Percentiles rank a stretch among this genome's conserved stretches.
These are phyloP conservation scores for Eimeria mitis DNA, from an alignment of 169 alveolate species.

Conservation along the genomic window DNA sequence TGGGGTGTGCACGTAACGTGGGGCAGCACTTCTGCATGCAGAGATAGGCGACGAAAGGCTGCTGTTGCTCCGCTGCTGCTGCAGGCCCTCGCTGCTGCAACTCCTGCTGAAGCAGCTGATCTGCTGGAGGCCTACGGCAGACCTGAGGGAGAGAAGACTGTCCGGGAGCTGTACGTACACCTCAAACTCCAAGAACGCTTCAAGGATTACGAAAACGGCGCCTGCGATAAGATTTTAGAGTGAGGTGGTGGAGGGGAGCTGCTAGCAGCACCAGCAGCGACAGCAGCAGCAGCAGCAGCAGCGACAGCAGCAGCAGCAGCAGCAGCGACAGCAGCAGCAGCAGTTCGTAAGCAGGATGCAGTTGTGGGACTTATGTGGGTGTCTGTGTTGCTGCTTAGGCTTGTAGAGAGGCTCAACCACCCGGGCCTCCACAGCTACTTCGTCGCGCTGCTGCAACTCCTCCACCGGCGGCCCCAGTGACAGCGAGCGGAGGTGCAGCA, in stretches of 20 bases:
- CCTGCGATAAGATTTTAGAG: slow-evolving; percentile 10
- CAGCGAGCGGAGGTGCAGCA: neutral
- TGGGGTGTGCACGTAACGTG: neutral
- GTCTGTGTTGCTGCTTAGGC: neutral
- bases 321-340: neutral
- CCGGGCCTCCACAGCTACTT: slow-evolving; percentile 44
- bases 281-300: neutral
- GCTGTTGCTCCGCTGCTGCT: neutral
- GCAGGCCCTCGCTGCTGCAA: slow-evolving; percentile 72
- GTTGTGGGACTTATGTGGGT: neutral
- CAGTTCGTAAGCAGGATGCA: neutral
- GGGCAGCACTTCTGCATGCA: neutral
- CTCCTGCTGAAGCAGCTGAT: slow-evolving; percentile 37
- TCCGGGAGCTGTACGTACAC: slow-evolving; percentile 56
- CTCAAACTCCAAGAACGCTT: slow-evolving; percentile 5
- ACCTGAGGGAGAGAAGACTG: slow-evolving; percentile 34
- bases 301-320: neutral
- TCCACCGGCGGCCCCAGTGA: slow-evolving; percentile 48
- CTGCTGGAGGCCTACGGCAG: slow-evolving; percentile 55
- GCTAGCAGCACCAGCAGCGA: slow-evolving; percentile 6
- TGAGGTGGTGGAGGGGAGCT: neutral
- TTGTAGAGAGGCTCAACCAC: slow-evolving; percentile 5
- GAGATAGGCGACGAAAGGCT: neutral
- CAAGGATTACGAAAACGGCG: slow-evolving; percentile 32
- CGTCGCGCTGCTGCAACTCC: slow-evolving; percentile 47